These are phyloP conservation scores for Bryoglossum gracile DNA, from an alignment of 495 filamentous ascomycete genomes.

Conservation along the genomic window DNA sequence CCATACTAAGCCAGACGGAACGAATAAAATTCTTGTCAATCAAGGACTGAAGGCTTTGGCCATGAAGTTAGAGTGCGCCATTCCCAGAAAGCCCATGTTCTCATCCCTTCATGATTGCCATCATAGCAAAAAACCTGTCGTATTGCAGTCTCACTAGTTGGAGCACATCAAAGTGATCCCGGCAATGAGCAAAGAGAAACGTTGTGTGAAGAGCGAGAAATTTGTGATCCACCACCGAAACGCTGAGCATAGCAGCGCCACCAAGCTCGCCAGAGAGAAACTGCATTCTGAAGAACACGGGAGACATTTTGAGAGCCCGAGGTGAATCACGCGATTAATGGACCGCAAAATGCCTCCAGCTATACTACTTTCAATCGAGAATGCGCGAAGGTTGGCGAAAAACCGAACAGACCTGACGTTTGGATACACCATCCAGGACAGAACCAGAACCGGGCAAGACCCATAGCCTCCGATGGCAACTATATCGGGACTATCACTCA, in stretches of 20 bases:
- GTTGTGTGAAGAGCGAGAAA: slow-evolving; percentile 19
- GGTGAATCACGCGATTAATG: slow-evolving; percentile 26
- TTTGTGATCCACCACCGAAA: slow-evolving; percentile 22
- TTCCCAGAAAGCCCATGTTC: no score
- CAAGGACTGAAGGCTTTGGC: slow-evolving; percentile 98
- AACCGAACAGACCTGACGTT: no score
- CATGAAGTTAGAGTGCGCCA: no score
- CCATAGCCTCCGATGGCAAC: slow-evolving; percentile 67
- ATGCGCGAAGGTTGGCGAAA: slow-evolving; percentile 22
- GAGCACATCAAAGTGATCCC: slow-evolving; percentile 25
- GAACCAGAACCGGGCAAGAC: no score
- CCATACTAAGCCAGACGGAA: slow-evolving; percentile 78
- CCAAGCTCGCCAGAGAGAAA: slow-evolving; percentile 22
- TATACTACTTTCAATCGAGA: slow-evolving; percentile 25
- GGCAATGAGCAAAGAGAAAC: slow-evolving; percentile 20
- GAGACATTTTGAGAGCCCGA: slow-evolving; percentile 18
- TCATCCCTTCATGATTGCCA: slow-evolving; percentile 19
- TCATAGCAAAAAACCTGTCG: slow-evolving; percentile 23
- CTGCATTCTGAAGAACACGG: slow-evolving; percentile 27
- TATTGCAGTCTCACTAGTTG: slow-evolving; percentile 20
- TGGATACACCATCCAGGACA: no score
- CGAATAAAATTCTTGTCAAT: slow-evolving; percentile 99
- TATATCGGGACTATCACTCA: slow-evolving; percentile 65
- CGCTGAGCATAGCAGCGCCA: slow-evolving; percentile 24
- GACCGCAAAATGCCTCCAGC: slow-evolving; percentile 25